A percentile compares a stretch with the other conserved stretches of the same genome.
These are phyloP conservation scores for Mycena polygramma DNA, from an alignment of 768 basidiomycete genomes.

Conservation along the genomic window DNA sequence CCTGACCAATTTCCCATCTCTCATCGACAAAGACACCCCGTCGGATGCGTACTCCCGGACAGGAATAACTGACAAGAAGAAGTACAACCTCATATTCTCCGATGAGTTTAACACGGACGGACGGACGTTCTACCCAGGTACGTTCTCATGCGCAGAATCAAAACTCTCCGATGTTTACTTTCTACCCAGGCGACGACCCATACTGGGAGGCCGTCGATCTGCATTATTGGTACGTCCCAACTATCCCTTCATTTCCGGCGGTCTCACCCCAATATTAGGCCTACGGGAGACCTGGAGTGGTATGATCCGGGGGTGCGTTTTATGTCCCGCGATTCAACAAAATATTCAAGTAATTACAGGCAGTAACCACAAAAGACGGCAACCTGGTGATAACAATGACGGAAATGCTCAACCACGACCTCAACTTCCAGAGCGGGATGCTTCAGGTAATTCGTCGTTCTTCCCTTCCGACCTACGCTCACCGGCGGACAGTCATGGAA, in stretches of 20 bases:
- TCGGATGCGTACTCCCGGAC: constrained; percentile 61
- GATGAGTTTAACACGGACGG: constrained; percentile 73
- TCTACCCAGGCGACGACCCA: constrained; percentile 87
- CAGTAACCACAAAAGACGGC: constrained; percentile 81
- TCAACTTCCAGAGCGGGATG: constrained; percentile 82
- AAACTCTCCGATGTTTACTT: no score
- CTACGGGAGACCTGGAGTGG: constrained; percentile 88
- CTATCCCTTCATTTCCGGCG: constrained; percentile 13
- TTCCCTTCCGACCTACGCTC: no score
- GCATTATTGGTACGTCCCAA: constrained; percentile 78
- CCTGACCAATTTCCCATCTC: constrained; percentile 69
- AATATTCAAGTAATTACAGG: constrained; percentile 45
- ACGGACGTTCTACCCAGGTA: constrained; percentile 81
- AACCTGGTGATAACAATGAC: constrained; percentile 86
- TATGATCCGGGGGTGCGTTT: constrained; percentile 75
- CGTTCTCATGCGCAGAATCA: no score
- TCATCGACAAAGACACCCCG: constrained; percentile 87
- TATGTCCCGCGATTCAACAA: constrained; percentile 1
- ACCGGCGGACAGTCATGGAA: no score
- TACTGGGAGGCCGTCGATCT: constrained; percentile 90
- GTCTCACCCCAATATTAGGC: constrained; percentile 47
- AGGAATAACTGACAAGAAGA: constrained; percentile 49
- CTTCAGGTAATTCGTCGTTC: no score
- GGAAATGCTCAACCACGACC: constrained; percentile 76
- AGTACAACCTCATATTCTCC: constrained; percentile 68